Percentiles rank a stretch among this genome's conserved stretches.
Conservation (phyloP, 2,329 filamentous ascomycete genomes). For the Chaetomium sp. region DNA sequence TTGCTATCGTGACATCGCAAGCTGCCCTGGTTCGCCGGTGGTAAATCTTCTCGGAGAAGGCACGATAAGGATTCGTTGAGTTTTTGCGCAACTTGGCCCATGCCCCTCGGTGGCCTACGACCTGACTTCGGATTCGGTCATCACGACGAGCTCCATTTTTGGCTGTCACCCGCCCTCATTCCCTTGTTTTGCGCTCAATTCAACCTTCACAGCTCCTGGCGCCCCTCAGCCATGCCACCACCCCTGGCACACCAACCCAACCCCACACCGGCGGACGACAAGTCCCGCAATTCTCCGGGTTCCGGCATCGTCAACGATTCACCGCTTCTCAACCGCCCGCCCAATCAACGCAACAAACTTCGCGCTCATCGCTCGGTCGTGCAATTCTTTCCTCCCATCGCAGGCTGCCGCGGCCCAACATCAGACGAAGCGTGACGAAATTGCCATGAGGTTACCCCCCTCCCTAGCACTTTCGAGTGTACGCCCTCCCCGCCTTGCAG, state of each 20-base stretch:
- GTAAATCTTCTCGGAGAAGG: too few relatives aligned
- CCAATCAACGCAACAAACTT: constrained; percentile 6
- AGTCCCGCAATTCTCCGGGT: constrained; percentile 12
- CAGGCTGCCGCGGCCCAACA: background rate
- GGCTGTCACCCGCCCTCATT: too few relatives aligned
- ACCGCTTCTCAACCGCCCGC: constrained; percentile 10
- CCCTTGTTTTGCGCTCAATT: too few relatives aligned
- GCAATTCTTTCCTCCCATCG: background rate
- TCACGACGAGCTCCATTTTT: too few relatives aligned
- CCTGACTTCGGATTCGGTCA: too few relatives aligned
- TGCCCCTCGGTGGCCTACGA: too few relatives aligned
- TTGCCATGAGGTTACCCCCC: background rate
- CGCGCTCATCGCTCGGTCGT: background rate
- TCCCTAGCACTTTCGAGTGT: background rate
- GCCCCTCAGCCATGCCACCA: background rate
- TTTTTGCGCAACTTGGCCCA: too few relatives aligned
- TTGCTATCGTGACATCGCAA: too few relatives aligned
- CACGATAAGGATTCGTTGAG: too few relatives aligned
- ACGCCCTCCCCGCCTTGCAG: background rate
- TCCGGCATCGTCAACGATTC: constrained; percentile 12
- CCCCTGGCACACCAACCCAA: background rate
- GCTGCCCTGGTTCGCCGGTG: too few relatives aligned
- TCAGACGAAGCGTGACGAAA: constrained; percentile 4
- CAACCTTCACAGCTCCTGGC: too few relatives aligned
- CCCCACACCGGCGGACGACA: constrained; percentile 6